Conservation (phyloP, 805 yeast species). For the Maudiozyma turicensis region DNA sequence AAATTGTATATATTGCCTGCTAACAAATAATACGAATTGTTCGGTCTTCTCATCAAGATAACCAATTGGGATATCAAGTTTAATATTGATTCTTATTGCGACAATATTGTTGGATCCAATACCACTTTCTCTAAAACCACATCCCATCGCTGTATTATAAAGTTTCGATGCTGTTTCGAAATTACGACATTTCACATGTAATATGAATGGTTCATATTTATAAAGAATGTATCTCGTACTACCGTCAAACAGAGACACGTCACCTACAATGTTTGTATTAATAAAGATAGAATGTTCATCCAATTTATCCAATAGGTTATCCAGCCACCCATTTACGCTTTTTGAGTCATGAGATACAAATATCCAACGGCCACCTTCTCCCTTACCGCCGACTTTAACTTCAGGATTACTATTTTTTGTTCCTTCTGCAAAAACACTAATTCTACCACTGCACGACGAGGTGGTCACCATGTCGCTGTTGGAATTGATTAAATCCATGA, state of each 20-base stretch:
- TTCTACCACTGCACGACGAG: constrained; percentile 81
- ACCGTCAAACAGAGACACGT: constrained; percentile 1
- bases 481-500: constrained; percentile 57
- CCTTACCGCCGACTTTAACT: constrained; percentile 65
- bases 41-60: constrained; percentile 30
- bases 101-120: constrained; percentile 72
- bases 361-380: constrained; percentile 76
- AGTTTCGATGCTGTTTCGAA: constrained; percentile 47
- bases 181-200: constrained; percentile 73
- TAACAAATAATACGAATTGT: constrained; percentile 37
- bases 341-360: constrained; percentile 61
- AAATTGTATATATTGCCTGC: constrained; percentile 39
- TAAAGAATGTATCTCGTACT: constrained; percentile 46
- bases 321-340: constrained; percentile 42
- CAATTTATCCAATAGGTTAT: constrained; percentile 17
- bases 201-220: constrained; percentile 78
- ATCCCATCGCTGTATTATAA: constrained; percentile 63
- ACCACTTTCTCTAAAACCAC: constrained; percentile 84
- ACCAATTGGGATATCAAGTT: constrained; percentile 72
- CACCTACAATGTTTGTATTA: constrained; percentile 14
- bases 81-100: constrained; percentile 60
- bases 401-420: constrained; percentile 31
- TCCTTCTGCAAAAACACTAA: constrained; percentile 76
- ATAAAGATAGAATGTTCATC: constrained; percentile 1
- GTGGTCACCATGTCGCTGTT: constrained; percentile 70